These are phyloP conservation scores for Aureobasidium uvarum DNA, from an alignment of 2,329 filamentous ascomycete genomes.

Conservation along the genomic window DNA sequence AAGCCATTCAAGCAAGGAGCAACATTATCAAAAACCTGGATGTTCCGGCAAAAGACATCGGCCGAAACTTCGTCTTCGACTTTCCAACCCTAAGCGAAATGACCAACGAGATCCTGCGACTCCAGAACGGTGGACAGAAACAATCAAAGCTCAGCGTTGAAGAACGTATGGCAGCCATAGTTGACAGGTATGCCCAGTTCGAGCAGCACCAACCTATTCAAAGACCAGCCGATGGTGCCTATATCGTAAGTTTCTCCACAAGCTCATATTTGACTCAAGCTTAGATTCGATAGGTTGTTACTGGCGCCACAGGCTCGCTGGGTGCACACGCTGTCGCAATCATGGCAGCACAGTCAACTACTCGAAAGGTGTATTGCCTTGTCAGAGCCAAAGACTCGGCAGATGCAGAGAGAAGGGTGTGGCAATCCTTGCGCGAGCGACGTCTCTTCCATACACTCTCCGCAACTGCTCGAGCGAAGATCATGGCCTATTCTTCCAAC, in stretches of 20 bases:
- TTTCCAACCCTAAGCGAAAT: constrained; percentile 52
- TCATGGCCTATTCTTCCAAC: constrained; percentile 43
- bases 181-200: constrained; percentile 40
- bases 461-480: constrained; percentile 34
- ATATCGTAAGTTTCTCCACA: background rate
- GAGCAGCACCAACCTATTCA: constrained; percentile 21
- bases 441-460: constrained; percentile 38
- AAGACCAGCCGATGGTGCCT: background rate
- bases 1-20: constrained; percentile 56
- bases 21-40: constrained; percentile 54
- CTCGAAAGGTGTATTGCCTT: constrained; percentile 48
- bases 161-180: constrained; percentile 34
- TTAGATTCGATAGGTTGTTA: constrained; percentile 45
- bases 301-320: constrained; percentile 62
- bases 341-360: constrained; percentile 31
- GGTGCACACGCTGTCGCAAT: constrained; percentile 55
- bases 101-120: constrained; percentile 45
- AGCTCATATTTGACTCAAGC: background rate
- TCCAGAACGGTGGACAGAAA: constrained; percentile 40
- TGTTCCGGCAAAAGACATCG: constrained; percentile 48
- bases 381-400: constrained; percentile 46
- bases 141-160: constrained; percentile 26
- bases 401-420: constrained; percentile 37
- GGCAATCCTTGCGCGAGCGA: constrained; percentile 39
- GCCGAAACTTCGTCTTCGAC: constrained; percentile 60